Base-by-base conservation (phyloP, 2,329 filamentous ascomycete genomes). In the Penicillium sp. region DNA sequence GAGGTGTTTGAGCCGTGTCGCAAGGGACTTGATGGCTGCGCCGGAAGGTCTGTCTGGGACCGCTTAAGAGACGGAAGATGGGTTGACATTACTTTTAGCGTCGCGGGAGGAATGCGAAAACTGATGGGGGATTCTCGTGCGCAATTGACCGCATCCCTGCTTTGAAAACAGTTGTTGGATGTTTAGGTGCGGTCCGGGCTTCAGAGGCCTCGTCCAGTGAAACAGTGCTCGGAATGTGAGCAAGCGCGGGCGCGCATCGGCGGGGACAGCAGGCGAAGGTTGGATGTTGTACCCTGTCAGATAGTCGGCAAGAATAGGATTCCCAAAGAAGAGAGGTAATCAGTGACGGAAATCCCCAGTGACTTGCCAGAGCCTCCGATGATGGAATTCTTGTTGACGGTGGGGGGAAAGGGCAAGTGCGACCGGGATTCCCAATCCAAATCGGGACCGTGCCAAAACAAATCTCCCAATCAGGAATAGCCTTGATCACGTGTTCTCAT, bases 1-100 rank as follows among this genome's bases (percentile, higher is more conserved):
- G 75, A 77, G 25, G 73, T 71, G 18, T 63, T 74, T 5, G 75
- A 79, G 13, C 68, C 68, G 59, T 77, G 72, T 49, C 75, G 72
- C 37, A 68, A 54, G 12, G 69, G 66, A 41, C 69, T 73, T 20
- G 71, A 66, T 34, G 57, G 52, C 50, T 70, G 64, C 20, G 64
- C 39, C n/a, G 61, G 45, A 33, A 65, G 40, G 41, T 68, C 64
- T 43, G 61, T 63, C 46, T 67, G 62, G 40, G 57, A 53, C 47
- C 59, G 62, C 48, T 56, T 64, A 42, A 62, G 55, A 18, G 58
- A 52, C 37, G 59, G 52, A 34, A 61, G 51, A 38, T 61, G 54
- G 50, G 54, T 60, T 43, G 66, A 63, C 66, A 69, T 70, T 52
- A 58, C 56, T 58, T 47, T 46, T 39, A 46, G 32, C 46, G 47